Evolutionary conservation across 2,329 filamentous ascomycete genomes (phyloP).

Genomic region (Cytospora chrysosperma): DNA sequence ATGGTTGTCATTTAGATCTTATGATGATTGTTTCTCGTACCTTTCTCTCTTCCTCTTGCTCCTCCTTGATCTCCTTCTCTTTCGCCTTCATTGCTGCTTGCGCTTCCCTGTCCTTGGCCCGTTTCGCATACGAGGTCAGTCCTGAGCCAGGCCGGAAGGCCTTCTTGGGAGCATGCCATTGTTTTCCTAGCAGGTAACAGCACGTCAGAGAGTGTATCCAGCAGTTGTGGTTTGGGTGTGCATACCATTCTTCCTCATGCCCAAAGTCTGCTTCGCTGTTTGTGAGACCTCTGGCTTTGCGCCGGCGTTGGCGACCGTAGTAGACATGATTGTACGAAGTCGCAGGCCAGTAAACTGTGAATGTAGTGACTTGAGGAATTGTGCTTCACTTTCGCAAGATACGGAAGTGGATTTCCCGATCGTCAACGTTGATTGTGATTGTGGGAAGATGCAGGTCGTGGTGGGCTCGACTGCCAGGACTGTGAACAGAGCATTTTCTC

Average conservation of each 20-base stretch:
- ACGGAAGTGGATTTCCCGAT: conserved; percentile 6
- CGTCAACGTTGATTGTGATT: conserved; percentile 8
- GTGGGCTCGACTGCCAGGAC: neutral
- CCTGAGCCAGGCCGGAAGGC: conserved; percentile 82
- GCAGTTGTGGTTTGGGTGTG: conserved; percentile 10
- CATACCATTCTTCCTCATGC: conserved; percentile 82
- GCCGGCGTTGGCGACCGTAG: conserved; percentile 32
- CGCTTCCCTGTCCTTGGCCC: conserved; percentile 67
- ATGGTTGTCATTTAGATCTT: neutral
- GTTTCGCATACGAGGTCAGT: conserved; percentile 75
- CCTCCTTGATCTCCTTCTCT: conserved; percentile 93
- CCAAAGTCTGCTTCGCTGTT: conserved; percentile 44
- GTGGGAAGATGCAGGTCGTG: conserved; percentile 7
- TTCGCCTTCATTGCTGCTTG: conserved; percentile 81
- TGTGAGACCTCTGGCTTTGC: conserved; percentile 36
- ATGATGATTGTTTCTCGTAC: conserved; percentile 35
- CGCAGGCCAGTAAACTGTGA: conserved; percentile 12
- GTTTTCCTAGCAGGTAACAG: conserved; percentile 70
- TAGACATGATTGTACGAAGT: conserved; percentile 43
- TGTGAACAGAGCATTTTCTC: conserved; percentile 7
- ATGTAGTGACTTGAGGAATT: neutral
- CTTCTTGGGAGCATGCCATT: conserved; percentile 83
- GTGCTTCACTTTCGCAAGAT: neutral
- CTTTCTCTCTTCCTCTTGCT: conserved; percentile 87
- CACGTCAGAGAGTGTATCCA: neutral